These are phyloP conservation scores for Metschnikowia hibisci DNA, from an alignment of 805 yeast genomes.

Conservation along the genomic window DNA sequence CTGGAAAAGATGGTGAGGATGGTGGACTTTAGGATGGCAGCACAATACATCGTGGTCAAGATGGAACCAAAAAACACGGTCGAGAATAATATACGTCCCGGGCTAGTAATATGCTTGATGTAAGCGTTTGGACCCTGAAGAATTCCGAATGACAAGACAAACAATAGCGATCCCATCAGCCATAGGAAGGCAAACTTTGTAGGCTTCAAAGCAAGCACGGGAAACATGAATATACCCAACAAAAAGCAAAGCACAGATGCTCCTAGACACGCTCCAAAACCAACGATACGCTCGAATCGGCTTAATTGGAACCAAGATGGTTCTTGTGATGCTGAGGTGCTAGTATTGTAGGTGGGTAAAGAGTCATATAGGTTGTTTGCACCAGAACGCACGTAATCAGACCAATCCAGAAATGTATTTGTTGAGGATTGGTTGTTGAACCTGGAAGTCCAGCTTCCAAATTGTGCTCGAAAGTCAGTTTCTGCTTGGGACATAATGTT, in stretches of 20 bases:
- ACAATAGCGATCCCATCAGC: slow-evolving; percentile 86
- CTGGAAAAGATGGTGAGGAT: slow-evolving; percentile 74
- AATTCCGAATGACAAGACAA: slow-evolving; percentile 85
- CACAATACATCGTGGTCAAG: slow-evolving; percentile 70
- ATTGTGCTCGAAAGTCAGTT: slow-evolving; percentile 19
- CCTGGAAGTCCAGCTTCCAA: slow-evolving; percentile 18
- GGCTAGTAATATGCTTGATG: slow-evolving; percentile 65
- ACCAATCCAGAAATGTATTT: slow-evolving; percentile 39
- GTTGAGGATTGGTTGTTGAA: slow-evolving; percentile 6
- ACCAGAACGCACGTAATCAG: slow-evolving; percentile 38
- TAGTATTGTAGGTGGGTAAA: slow-evolving; percentile 60
- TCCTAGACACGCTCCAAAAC: slow-evolving; percentile 71
- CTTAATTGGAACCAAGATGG: slow-evolving; percentile 76
- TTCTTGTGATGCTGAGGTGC: slow-evolving; percentile 45
- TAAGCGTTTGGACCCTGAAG: slow-evolving; percentile 91
- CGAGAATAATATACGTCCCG: slow-evolving; percentile 76
- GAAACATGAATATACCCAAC: slow-evolving; percentile 78
- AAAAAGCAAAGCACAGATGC: slow-evolving; percentile 81
- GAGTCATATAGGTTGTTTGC: slow-evolving; percentile 59
- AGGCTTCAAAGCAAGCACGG: slow-evolving; percentile 85
- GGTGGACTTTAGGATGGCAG: slow-evolving; percentile 64
- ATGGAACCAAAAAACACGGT: slow-evolving; percentile 78
- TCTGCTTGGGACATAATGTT: slow-evolving; percentile 18
- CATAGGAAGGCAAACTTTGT: slow-evolving; percentile 86
- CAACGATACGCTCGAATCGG: slow-evolving; percentile 73